Conservation (phyloP, 1,284 basidiomycete species). For the Puccinia novopanici region DNA sequence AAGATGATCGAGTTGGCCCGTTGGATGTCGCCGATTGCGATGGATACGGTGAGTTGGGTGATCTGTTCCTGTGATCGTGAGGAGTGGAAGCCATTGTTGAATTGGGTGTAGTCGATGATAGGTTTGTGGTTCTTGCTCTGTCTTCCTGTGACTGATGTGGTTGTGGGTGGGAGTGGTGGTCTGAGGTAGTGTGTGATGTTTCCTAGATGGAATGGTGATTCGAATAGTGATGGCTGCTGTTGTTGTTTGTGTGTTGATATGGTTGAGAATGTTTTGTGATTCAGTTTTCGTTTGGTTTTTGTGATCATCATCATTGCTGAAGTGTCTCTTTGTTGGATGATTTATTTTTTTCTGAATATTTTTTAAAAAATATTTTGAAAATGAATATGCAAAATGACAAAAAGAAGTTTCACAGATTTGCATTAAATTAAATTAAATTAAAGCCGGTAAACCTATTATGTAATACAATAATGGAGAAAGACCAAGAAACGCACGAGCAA, state of each 20-base stretch:
- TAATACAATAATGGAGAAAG: too few species aligned
- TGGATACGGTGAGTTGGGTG: constrained; percentile 34
- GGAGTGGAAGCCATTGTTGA: constrained; percentile 28
- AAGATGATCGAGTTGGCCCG: constrained; percentile 33
- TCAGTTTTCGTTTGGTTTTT: background rate
- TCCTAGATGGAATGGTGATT: constrained; percentile 11
- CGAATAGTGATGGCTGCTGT: background rate
- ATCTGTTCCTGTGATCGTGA: constrained; percentile 43
- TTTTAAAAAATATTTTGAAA: too few species aligned
- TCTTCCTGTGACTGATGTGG: background rate
- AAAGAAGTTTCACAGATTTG: too few species aligned
- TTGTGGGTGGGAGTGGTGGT: constrained; percentile 37
- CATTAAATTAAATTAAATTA: too few species aligned
- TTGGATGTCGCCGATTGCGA: constrained; percentile 26
- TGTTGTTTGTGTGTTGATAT: background rate
- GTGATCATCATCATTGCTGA: background rate
- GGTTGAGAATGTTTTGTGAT: too few species aligned
- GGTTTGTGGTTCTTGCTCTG: constrained; percentile 13
- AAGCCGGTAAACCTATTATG: too few species aligned
- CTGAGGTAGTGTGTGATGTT: constrained; percentile 19
- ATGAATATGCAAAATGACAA: too few species aligned
- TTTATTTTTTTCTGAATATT: too few species aligned
- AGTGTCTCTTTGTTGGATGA: too few species aligned
- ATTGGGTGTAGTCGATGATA: constrained; percentile 20
- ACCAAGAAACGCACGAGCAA: too few species aligned